A percentile compares a stretch with the other conserved stretches of the same genome.
Evolutionary conservation across 345 rosid genomes (phyloP).

Genomic region (Syzygium oleosum): DNA sequence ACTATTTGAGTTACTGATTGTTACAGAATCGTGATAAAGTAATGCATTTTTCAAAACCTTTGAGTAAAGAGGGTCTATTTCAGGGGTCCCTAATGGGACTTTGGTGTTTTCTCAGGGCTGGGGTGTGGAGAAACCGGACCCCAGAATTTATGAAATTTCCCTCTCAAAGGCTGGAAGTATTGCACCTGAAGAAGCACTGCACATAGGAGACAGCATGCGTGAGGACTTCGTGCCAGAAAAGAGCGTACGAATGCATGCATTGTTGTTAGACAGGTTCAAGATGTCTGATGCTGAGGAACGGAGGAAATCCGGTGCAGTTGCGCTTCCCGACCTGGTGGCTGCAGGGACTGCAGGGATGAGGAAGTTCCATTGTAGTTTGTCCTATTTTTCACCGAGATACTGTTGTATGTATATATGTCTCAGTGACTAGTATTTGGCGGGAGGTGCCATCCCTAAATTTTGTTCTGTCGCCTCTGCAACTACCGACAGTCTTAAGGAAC

Average conservation of each 20-base stretch:
- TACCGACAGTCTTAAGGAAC: not conserved
- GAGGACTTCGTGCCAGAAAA: conserved; percentile 77
- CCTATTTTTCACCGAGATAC: not conserved
- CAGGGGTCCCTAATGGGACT: conserved; percentile 87
- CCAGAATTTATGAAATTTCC: conserved; percentile 61
- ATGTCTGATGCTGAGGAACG: conserved; percentile 69
- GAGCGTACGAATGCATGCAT: conserved; percentile 84
- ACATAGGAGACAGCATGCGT: conserved; percentile 91
- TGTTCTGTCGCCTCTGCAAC: not conserved
- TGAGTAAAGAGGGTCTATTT: not conserved
- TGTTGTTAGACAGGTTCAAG: conserved; percentile 79
- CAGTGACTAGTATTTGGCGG: not conserved
- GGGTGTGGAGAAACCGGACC: conserved; percentile 96
- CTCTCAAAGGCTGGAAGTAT: conserved; percentile 70
- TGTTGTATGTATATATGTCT: no score
- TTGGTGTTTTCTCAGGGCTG: conserved; percentile 91
- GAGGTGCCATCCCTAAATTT: not conserved
- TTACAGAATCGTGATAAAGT: not conserved
- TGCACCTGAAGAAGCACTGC: conserved; percentile 58
- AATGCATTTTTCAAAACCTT: not conserved
- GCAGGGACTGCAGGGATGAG: conserved; percentile 40
- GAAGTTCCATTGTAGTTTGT: conserved; percentile 1
- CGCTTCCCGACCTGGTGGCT: conserved; percentile 69
- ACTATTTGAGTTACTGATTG: not conserved
- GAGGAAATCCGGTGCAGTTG: conserved; percentile 66